Evolutionary conservation across 1,284 basidiomycete species (phyloP), one percentile per base, ranked within the genome.

Genomic region (Moesziomyces antarcticus): DNA sequence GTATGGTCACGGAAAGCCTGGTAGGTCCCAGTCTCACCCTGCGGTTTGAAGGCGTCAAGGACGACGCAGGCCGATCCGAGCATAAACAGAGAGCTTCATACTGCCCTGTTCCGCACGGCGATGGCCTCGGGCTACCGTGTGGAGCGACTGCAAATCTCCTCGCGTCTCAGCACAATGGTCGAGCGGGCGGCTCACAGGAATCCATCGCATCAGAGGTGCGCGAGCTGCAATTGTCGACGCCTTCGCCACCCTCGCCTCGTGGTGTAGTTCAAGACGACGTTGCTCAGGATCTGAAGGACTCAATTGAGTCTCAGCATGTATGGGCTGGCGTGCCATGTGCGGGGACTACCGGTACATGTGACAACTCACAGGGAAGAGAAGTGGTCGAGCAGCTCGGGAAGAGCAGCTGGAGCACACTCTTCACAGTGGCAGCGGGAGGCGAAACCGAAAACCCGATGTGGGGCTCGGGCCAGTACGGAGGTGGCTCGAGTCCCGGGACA

Each of bases 361-460:
- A 18, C 16, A 18, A 14, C 14, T 40, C 30, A 13, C 30, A 33
- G 10, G 30, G 11, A 33, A 10, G 30, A 11, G 30, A 33, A 13
- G 30, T 13, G 30, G 30, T 13, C 30, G 30, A 10, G 30, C 10
- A 33, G 30, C 30, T 33, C 11, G 10, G 30, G 10, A 33, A 10
- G 11, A 33, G 30, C 30, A 13, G 8, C 11, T 13, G 30, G 10
- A 13, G 13, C 13, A 13, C 30, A 11, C 11, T 33, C 30, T 40
- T 16, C 7, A 40, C 37, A 18, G 16, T 16, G 16, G 14, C 18
- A 7, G 37, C 18, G 14, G 37, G 18, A 8, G 16, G 13, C 5
- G 3, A 40, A 18, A 14, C 18, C 2, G 37, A 33, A 5, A 59
- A 59, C n/a, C 52, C 59, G 6, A 59, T 59, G 48, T 69, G 66